These are phyloP conservation scores for Phaseolus coccineus DNA, from an alignment of 331 rosid genomes.

Conservation along the genomic window DNA sequence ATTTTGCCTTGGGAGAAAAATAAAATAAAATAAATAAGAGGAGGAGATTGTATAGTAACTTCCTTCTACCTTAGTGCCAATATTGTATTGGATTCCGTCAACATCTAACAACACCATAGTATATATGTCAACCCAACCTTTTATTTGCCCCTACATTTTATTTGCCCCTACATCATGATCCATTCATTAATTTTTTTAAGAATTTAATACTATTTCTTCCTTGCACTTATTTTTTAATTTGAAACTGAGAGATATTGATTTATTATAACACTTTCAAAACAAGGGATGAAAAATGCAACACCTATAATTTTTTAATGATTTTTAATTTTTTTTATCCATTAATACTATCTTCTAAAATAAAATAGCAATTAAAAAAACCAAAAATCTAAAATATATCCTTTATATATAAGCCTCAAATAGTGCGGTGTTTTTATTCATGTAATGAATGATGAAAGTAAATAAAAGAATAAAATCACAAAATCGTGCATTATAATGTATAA, in stretches of 20 bases:
- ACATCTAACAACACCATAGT: not conserved
- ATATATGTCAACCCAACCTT: not conserved
- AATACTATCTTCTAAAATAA: too few relatives aligned
- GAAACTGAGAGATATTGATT: not conserved
- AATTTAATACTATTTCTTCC: not conserved
- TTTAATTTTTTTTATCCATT: too few relatives aligned
- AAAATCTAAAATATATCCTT: too few relatives aligned
- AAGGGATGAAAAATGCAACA: not conserved
- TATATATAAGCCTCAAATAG: too few relatives aligned
- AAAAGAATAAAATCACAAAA: too few relatives aligned
- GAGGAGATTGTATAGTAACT: not conserved
- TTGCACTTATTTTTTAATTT: not conserved
- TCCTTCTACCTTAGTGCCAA: not conserved
- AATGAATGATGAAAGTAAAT: too few relatives aligned
- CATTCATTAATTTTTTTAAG: not conserved
- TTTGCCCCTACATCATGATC: not conserved
- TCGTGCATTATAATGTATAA: too few relatives aligned
- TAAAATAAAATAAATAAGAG: too few relatives aligned
- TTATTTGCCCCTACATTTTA: not conserved
- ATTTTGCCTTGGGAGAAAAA: too few relatives aligned
- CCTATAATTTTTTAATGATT: too few relatives aligned
- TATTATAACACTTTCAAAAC: not conserved
- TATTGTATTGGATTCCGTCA: not conserved
- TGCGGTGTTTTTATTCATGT: too few relatives aligned
- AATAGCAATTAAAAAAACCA: too few relatives aligned